Conservation (phyloP, 129 eudicot species). For the Flaveria sonorensis region DNA sequence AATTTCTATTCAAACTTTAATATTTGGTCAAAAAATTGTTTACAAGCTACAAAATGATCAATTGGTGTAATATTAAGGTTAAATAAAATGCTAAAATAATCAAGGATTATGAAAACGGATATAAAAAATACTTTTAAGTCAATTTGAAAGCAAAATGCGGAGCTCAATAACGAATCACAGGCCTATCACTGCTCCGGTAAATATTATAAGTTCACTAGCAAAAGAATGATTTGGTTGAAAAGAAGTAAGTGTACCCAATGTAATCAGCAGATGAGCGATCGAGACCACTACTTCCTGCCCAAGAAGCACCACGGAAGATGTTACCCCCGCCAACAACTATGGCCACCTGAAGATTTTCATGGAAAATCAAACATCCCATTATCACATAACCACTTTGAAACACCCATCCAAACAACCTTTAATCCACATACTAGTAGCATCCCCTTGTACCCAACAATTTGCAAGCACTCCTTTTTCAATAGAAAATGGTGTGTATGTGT, state of each 20-base stretch:
- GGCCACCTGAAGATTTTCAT: slow-evolving; percentile 62
- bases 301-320: slow-evolving; percentile 92
- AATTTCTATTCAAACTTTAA: not conserved
- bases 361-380: not conserved
- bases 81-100: not conserved
- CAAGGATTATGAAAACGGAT: not conserved
- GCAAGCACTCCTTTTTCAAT: not conserved
- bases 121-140: not conserved
- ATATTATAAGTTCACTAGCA: not conserved
- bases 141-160: not conserved
- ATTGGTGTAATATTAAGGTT: not conserved
- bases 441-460: not conserved
- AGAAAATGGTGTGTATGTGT: not conserved
- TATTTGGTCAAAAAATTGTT: not conserved
- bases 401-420: not conserved
- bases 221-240: not conserved
- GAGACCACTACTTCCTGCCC: slow-evolving; percentile 98
- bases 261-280: slow-evolving; percentile 99
- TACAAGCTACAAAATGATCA: not conserved
- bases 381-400: slow-evolving; percentile 7
- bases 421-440: not conserved
- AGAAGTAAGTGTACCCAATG: slow-evolving; percentile 58
- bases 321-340: slow-evolving; percentile 98
- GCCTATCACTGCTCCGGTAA: not conserved
- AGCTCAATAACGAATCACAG: not conserved